Percentiles rank a stretch among this genome's conserved stretches.
phyloP scores from a whole-genome alignment of 116 monocot genomes.

The Iris pallida region DNA sequence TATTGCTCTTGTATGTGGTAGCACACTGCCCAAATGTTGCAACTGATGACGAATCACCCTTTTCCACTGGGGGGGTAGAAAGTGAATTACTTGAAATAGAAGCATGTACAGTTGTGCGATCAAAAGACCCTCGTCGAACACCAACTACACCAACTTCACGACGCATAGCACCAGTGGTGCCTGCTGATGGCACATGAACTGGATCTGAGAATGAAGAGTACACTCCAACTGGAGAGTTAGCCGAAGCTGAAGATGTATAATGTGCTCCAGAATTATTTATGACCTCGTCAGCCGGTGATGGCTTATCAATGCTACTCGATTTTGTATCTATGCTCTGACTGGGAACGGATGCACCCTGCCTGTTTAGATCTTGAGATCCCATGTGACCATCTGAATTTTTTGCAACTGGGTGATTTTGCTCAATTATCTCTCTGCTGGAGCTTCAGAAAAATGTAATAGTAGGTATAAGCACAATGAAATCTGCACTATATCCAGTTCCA shows the following conservation, averaged over 20 bases:
- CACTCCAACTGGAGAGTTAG: slow-evolving; percentile 42
- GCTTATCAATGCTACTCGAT: slow-evolving; percentile 1
- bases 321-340: slow-evolving; percentile 17
- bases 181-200: slow-evolving; percentile 54
- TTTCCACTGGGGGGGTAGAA: slow-evolving; percentile 11
- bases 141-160: slow-evolving; percentile 64
- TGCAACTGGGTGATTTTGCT: slow-evolving; percentile 18
- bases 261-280: slow-evolving; percentile 12
- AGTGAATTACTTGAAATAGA: slow-evolving; percentile 25
- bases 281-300: slow-evolving; percentile 8
- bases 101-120: slow-evolving; percentile 15
- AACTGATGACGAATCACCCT: slow-evolving; percentile 24
- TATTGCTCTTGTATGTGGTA: slow-evolving; percentile 11
- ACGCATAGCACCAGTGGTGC: slow-evolving; percentile 48
- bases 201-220: slow-evolving; percentile 64
- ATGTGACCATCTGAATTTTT: slow-evolving; percentile 23
- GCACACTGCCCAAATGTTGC: slow-evolving; percentile 8
- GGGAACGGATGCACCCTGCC: slow-evolving; percentile 5
- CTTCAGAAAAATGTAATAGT: slow-evolving; percentile 13
- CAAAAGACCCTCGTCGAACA: slow-evolving; percentile 22
- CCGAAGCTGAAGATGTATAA: slow-evolving; percentile 12
- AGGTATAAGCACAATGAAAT: too few species aligned
- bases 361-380: slow-evolving; percentile 10
- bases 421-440: slow-evolving; percentile 8
- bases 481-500: too few species aligned